Percentiles rank a stretch among this genome's conserved stretches.
Conservation (phyloP, 345 rosid genomes). For the Eucalyptus caleyi region DNA sequence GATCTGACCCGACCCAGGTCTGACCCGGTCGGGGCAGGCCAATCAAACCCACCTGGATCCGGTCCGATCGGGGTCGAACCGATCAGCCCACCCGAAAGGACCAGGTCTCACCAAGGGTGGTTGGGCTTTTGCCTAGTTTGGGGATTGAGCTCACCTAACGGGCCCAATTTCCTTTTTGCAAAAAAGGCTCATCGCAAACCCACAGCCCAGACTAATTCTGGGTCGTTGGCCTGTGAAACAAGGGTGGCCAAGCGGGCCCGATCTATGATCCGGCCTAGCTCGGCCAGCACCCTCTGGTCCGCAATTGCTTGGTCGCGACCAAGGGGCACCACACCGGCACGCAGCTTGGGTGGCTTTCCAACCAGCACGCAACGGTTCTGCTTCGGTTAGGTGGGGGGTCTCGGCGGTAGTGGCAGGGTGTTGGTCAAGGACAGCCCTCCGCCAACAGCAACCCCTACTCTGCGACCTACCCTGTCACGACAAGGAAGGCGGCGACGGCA, state of each 20-base stretch:
- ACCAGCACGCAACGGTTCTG: accelerated
- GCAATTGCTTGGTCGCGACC: accelerated
- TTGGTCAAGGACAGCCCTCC: too few species aligned
- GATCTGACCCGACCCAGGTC: accelerated
- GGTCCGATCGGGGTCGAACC: accelerated
- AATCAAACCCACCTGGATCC: accelerated
- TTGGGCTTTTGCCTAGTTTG: too few species aligned
- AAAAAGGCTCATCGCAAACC: too few species aligned
- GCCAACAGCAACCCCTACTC: too few species aligned
- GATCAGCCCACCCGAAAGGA: too few species aligned
- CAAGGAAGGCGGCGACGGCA: accelerated
- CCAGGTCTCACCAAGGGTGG: too few species aligned
- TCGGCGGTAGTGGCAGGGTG: accelerated
- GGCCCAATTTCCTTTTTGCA: too few species aligned
- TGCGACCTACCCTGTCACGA: accelerated
- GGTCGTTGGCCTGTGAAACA: accelerated
- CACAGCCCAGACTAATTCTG: too few species aligned
- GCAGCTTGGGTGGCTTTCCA: accelerated
- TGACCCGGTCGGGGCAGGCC: accelerated
- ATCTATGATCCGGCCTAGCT: too few species aligned
- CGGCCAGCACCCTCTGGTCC: accelerated
- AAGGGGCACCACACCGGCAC: accelerated
- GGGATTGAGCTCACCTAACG: too few species aligned
- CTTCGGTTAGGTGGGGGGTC: too few species aligned
- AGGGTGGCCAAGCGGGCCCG: too few species aligned